Conservation (phyloP, 108 stramenopile genomes). For the Conticribra guillardii region DNA sequence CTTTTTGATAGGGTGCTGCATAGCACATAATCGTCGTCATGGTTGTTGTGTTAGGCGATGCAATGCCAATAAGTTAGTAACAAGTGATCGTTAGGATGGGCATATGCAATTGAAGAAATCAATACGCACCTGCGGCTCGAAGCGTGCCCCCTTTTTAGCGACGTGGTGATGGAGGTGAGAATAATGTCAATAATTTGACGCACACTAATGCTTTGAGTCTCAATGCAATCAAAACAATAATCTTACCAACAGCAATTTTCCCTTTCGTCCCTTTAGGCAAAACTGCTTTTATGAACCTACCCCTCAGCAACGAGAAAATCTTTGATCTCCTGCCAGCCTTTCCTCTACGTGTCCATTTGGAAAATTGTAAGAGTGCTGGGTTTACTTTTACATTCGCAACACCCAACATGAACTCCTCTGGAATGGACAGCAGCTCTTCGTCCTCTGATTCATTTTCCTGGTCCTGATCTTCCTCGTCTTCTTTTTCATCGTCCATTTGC, state of each 20-base stretch:
- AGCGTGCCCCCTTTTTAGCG: no score
- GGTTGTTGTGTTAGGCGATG: no score
- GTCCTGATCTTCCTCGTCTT: constrained; percentile 58
- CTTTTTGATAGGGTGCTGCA: constrained; percentile 72
- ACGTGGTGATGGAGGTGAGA: not conserved
- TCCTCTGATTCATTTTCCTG: constrained; percentile 31
- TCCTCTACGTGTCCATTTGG: constrained; percentile 56
- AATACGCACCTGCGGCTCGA: no score
- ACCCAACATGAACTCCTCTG: constrained; percentile 78
- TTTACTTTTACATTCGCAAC: constrained; percentile 61
- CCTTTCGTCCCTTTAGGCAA: constrained; percentile 61
- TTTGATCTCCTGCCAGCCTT: constrained; percentile 71
- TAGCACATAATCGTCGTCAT: constrained; percentile 79
- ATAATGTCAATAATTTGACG: no score
- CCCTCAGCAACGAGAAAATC: constrained; percentile 65
- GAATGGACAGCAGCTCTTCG: constrained; percentile 42
- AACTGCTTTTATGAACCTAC: constrained; percentile 73
- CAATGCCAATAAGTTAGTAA: no score
- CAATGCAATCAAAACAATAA: no score
- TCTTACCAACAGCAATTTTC: constrained; percentile 63
- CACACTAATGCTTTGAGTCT: no score
- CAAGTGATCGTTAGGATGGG: no score
- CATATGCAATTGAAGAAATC: no score
- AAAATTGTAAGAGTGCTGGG: constrained; percentile 64
- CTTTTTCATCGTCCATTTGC: constrained; percentile 39